phyloP scores from a whole-genome alignment of 2,329 filamentous ascomycete species.

The Leptographium galeiforme region DNA sequence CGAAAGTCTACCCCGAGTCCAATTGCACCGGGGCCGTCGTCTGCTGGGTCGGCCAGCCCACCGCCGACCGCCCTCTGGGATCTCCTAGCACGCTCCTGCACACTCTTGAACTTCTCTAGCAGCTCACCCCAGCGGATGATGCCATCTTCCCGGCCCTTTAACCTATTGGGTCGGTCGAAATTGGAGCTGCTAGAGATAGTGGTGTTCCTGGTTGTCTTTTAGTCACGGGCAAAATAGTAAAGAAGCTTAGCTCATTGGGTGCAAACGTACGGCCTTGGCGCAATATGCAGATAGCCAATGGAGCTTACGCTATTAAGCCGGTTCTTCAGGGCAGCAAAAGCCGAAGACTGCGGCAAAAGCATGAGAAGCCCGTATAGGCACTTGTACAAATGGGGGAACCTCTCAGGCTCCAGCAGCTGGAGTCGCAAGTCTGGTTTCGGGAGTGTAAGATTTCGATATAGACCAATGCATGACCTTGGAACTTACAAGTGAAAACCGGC shows the following conservation, averaged over 20 bases:
- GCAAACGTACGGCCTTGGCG: constrained; percentile 58
- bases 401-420: constrained; percentile 88
- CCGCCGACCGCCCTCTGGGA: constrained; percentile 47
- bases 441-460: neutral
- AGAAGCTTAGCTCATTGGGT: neutral
- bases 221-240: neutral
- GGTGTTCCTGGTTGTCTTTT: constrained; percentile 23
- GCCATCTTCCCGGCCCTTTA: constrained; percentile 71
- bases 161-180: constrained; percentile 61
- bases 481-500: constrained; percentile 88
- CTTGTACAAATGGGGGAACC: constrained; percentile 90
- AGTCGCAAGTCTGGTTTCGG: constrained; percentile 65
- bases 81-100: constrained; percentile 74
- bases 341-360: constrained; percentile 95
- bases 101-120: constrained; percentile 83
- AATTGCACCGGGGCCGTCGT: constrained; percentile 29
- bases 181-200: constrained; percentile 36
- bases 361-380: constrained; percentile 94
- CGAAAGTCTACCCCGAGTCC: constrained; percentile 21
- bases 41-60: constrained; percentile 23
- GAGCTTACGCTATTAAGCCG: constrained; percentile 92
- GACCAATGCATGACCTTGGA: neutral
- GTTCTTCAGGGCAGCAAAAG: constrained; percentile 93
- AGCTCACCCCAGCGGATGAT: constrained; percentile 86
- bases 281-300: constrained; percentile 85